phyloP scores from a whole-genome alignment of 106 monocot genomes.

The Amphibolis antarctica region DNA sequence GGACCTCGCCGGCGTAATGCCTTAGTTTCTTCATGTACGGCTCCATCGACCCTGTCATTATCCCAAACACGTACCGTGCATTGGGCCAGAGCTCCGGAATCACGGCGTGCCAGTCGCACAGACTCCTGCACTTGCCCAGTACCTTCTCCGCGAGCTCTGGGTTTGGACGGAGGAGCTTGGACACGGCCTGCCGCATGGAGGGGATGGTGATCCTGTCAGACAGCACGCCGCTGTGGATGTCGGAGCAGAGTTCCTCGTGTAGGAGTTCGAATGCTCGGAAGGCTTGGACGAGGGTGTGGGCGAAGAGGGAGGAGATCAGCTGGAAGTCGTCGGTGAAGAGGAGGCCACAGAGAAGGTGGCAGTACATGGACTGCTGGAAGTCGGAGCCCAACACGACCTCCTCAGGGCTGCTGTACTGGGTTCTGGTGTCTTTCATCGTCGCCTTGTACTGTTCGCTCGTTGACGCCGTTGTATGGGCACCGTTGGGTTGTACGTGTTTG shows the following conservation, averaged over 20 bases:
- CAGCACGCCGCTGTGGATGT: constrained; percentile 50
- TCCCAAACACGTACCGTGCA: constrained; percentile 64
- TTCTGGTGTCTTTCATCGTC: constrained; percentile 54
- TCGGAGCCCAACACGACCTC: constrained; percentile 62
- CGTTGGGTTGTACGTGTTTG: too few species aligned
- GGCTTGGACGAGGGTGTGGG: constrained; percentile 60
- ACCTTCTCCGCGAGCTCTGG: constrained; percentile 44
- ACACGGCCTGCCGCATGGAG: constrained; percentile 41
- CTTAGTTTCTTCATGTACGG: constrained; percentile 61
- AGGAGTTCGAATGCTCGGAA: constrained; percentile 48
- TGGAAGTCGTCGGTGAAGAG: constrained; percentile 58
- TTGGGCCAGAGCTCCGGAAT: constrained; percentile 64
- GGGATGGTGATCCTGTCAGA: constrained; percentile 43
- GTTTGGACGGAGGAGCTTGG: constrained; percentile 40
- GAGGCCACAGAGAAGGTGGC: constrained; percentile 67
- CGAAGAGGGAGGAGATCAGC: constrained; percentile 51
- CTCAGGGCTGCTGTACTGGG: constrained; percentile 48
- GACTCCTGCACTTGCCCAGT: constrained; percentile 27
- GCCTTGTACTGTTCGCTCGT: constrained; percentile 28
- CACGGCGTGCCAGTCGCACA: constrained; percentile 58
- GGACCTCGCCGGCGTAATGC: constrained; percentile 61
- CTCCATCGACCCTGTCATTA: constrained; percentile 83
- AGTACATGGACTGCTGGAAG: constrained; percentile 57
- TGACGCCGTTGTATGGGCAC: constrained; percentile 72
- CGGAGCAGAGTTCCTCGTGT: constrained; percentile 42